These are phyloP conservation scores for Pilobolus umbonatus DNA, from an alignment of 192 early-diverging fungal species.

Conservation along the genomic window DNA sequence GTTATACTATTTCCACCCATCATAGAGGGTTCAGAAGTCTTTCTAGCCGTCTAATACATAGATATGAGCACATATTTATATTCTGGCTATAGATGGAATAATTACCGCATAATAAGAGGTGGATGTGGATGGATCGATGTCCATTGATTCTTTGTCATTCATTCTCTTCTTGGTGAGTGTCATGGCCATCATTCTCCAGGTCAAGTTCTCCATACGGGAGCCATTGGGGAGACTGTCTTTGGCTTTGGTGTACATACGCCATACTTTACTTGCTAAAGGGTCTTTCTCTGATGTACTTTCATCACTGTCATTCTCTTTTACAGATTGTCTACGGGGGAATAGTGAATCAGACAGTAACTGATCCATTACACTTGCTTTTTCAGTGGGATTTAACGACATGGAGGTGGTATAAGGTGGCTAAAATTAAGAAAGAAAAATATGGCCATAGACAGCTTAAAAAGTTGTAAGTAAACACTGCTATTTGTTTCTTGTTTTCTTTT, in stretches of 20 bases:
- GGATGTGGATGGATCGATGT: neutral
- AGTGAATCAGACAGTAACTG: conserved; percentile 11
- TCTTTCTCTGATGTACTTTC: conserved; percentile 28
- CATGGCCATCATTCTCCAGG: conserved; percentile 82
- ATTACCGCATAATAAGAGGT: no score
- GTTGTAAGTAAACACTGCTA: neutral
- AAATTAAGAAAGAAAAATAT: conserved; percentile 10
- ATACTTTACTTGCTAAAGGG: conserved; percentile 53
- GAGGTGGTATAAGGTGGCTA: conserved; percentile 3
- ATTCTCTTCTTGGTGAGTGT: conserved; percentile 40
- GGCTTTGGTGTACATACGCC: conserved; percentile 76
- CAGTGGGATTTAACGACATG: conserved; percentile 11
- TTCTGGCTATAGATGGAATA: no score
- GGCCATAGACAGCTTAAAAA: conserved; percentile 2
- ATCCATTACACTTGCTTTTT: conserved; percentile 1
- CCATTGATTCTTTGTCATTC: neutral
- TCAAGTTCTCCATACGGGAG: conserved; percentile 72
- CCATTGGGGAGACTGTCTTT: conserved; percentile 75
- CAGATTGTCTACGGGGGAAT: neutral
- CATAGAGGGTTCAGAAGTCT: no score
- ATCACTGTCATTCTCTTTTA: neutral
- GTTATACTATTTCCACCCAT: conserved; percentile 18
- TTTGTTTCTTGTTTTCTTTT: neutral
- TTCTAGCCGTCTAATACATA: no score
- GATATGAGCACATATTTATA: conserved; percentile 3